A percentile compares a stretch with the other conserved stretches of the same genome.
phyloP scores from a whole-genome alignment of 306 rosid species.

The Rosa chinensis region DNA sequence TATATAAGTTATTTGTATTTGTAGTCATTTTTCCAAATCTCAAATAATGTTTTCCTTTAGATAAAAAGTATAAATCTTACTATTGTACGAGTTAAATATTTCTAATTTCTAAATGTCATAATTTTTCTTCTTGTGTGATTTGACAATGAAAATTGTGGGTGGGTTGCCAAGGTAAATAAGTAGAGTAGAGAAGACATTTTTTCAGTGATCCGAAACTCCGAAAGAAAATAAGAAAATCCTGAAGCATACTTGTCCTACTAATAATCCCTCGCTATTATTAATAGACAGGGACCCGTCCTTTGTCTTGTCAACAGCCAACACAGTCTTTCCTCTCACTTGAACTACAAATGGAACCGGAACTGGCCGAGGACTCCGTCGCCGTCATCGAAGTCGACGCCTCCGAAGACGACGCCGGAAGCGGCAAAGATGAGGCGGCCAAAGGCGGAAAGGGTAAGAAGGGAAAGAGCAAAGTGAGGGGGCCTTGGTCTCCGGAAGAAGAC shows the following conservation, averaged over 20 bases:
- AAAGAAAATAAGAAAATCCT: conserved; percentile 18
- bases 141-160: no score
- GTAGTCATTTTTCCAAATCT: no score
- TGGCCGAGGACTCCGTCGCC: conserved; percentile 10
- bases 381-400: conserved; percentile 25
- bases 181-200: neutral
- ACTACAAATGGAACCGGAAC: conserved; percentile 38
- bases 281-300: neutral
- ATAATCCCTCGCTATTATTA: neutral
- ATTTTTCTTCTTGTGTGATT: no score
- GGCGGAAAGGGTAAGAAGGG: conserved; percentile 25
- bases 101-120: no score
- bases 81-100: no score
- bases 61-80: no score
- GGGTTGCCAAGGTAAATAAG: no score
- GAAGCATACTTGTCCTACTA: conserved; percentile 32
- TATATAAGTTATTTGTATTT: no score
- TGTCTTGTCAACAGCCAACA: neutral
- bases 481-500: conserved; percentile 97
- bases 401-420: conserved; percentile 34
- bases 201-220: neutral
- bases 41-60: no score
- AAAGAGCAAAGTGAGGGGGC: conserved; percentile 75
- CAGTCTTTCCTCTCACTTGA: neutral
- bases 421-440: conserved; percentile 45